phyloP scores from a whole-genome alignment of 2,329 filamentous ascomycete genomes.

The Xylariaceae sp. region DNA sequence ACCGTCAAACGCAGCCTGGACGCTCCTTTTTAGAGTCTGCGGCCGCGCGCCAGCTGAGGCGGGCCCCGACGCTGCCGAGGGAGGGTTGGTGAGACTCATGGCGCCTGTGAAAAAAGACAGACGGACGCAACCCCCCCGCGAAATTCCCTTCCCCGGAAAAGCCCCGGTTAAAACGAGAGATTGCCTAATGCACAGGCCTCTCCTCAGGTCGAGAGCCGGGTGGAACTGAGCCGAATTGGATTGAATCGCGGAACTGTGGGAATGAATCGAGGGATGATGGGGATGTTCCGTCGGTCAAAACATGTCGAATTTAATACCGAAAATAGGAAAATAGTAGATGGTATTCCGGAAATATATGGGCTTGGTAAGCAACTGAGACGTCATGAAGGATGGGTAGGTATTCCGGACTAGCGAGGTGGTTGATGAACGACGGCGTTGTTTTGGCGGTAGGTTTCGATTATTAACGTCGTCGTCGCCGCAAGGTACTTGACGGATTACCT shows the following conservation, averaged over 20 bases:
- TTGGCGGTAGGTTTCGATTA: too few species aligned
- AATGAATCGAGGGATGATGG: too few species aligned
- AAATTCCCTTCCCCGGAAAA: neutral
- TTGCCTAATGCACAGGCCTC: neutral
- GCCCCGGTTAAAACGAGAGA: neutral
- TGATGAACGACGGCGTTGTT: too few species aligned
- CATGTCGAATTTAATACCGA: too few species aligned
- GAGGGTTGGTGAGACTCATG: constrained; percentile 53
- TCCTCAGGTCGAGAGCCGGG: neutral
- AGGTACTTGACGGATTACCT: too few species aligned
- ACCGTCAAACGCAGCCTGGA: constrained; percentile 59
- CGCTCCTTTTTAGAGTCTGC: constrained; percentile 52
- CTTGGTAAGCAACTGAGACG: neutral
- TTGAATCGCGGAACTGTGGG: too few species aligned
- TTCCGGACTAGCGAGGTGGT: too few species aligned
- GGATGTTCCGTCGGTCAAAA: too few species aligned
- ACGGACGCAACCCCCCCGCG: neutral
- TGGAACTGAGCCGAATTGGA: too few species aligned
- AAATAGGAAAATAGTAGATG: too few species aligned
- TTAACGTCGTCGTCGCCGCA: too few species aligned
- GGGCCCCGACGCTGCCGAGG: constrained; percentile 46
- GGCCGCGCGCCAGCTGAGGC: constrained; percentile 41
- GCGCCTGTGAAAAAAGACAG: neutral
- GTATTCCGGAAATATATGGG: neutral
- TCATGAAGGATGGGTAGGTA: neutral